These are phyloP conservation scores for Aspergillus awamori DNA, from an alignment of 2,329 filamentous ascomycete species.

Conservation along the genomic window DNA sequence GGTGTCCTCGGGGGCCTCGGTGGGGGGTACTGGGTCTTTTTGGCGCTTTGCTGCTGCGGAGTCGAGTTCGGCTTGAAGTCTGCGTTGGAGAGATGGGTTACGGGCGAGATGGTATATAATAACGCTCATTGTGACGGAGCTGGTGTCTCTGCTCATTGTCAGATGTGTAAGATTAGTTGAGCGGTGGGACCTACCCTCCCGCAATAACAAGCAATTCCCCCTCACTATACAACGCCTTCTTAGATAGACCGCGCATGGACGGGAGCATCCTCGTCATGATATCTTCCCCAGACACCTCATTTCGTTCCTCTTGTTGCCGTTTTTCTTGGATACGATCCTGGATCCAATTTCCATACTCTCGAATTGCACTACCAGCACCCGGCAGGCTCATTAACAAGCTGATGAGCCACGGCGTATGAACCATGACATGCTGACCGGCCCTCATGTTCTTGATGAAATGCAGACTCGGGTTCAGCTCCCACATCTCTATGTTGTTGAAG, in stretches of 20 bases:
- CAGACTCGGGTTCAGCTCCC: neutral
- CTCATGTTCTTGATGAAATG: neutral
- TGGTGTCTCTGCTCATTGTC: neutral
- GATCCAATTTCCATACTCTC: neutral
- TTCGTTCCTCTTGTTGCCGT: too few relatives aligned
- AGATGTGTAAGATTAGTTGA: neutral
- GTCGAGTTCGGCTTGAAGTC: neutral
- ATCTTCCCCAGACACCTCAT: neutral
- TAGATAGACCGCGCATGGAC: neutral
- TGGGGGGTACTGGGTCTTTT: neutral
- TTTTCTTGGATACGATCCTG: neutral
- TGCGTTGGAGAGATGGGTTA: neutral
- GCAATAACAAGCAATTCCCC: conserved; percentile 1
- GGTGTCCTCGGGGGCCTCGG: neutral
- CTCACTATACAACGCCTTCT: conserved; percentile 2
- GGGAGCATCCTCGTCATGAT: neutral
- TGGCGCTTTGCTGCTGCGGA: too few relatives aligned
- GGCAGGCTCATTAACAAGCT: neutral
- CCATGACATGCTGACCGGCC: neutral
- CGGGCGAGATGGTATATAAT: neutral
- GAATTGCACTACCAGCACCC: neutral
- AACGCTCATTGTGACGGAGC: neutral
- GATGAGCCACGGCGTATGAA: neutral
- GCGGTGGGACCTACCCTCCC: neutral
- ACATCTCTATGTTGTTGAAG: neutral